Base-by-base conservation (phyloP, 768 basidiomycete species). In the Lactarius evosmus region DNA sequence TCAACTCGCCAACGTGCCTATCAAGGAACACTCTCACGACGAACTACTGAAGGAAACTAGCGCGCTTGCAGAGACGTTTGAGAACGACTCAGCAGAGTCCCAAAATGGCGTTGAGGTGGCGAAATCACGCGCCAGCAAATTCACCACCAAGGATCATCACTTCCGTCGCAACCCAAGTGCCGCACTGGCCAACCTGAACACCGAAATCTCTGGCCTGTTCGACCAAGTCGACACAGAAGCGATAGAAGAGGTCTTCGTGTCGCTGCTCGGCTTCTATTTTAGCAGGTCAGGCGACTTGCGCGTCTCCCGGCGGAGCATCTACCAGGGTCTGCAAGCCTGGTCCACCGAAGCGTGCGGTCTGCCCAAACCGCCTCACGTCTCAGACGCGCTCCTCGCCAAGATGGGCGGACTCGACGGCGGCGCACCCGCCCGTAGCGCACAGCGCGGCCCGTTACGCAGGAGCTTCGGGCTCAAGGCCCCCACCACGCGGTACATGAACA, bases 1-100 rank as follows among this genome's bases (percentile, higher is more conserved):
- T 76, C 78, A 85, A 67, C 77, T 95, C 54, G 78, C 78, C 16
- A 79, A 82, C 50, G 81, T 96, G 41, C 89, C 93, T 0, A 77
- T 97, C 59, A 85, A 86, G 70, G 77, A 82, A 5, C 72, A 89
- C 17, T 76, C 84, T 0, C 72, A 77, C 40, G 75, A 74, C 25
- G 81, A 85, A 38, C 73, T 89, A 32, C 66, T 75, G 29, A 64
- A 73, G 0, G 78, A 88, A 63, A 68, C 87, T 19, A 66, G 71
- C 11, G 75, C 73, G 29, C 77, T 88, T n/a, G 79, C 84, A 4
- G 69, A 72, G 27, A 71, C 76, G 46, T 77, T 76, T 62, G 88
- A 91, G 70, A 73, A 69, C 4, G 72, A 83, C 65, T 77, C 79
- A 17, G 25, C 64, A 8, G 72, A 64, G 1, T 80, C 77, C 71